Percentiles rank a stretch among this genome's conserved stretches.
Conservation (phyloP, 1,284 basidiomycete species). For the Leccinum ponderosum region DNA sequence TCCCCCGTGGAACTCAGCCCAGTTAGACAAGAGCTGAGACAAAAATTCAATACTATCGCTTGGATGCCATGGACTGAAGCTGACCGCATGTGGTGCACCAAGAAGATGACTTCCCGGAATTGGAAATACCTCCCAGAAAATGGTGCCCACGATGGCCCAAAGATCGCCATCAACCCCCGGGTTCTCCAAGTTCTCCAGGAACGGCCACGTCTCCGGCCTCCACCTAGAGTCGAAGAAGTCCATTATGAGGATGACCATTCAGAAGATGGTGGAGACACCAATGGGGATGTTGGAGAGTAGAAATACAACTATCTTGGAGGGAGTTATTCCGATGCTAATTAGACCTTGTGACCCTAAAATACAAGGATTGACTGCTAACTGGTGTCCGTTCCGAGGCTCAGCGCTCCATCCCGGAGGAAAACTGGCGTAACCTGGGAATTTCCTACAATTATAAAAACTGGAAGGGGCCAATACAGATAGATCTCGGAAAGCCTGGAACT, state of each 20-base stretch:
- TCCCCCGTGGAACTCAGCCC: not conserved
- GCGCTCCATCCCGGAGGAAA: not conserved
- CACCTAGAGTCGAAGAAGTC: not conserved
- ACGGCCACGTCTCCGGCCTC: not conserved
- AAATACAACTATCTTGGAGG: not conserved
- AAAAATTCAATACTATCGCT: not conserved
- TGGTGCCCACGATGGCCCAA: not conserved
- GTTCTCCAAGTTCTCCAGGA: not conserved
- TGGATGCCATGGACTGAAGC: not conserved
- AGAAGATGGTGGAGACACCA: not conserved
- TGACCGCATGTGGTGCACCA: conserved; percentile 1
- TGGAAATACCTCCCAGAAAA: not conserved
- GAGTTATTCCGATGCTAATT: not conserved
- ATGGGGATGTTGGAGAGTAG: not conserved
- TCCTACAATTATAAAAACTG: too few relatives aligned
- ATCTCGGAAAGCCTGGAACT: too few relatives aligned
- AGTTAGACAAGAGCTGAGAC: not conserved
- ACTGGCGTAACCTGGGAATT: not conserved
- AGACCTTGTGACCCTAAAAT: not conserved
- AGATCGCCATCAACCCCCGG: not conserved
- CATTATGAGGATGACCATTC: not conserved
- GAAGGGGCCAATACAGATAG: too few relatives aligned
- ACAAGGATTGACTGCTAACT: too few relatives aligned
- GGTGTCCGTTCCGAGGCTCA: not conserved
- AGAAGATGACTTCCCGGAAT: not conserved